Percentiles rank a stretch among this genome's conserved stretches.
Conservation (phyloP, 371 early-diverging fungal species). For the Mortierella polycephala region DNA sequence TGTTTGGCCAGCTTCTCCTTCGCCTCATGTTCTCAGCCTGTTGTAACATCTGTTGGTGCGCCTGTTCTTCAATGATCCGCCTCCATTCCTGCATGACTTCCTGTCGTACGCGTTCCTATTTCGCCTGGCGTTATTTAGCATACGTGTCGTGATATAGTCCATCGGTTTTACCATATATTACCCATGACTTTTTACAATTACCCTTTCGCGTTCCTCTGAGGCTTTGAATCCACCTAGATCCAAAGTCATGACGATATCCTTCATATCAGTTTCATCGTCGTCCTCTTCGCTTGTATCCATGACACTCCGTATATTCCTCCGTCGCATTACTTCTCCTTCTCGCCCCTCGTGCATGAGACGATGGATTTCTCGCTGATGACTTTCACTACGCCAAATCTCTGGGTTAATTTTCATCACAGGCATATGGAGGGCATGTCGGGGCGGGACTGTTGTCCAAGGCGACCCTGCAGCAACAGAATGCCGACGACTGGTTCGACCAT, state of each 20-base stretch:
- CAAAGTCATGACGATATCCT: slow-evolving; percentile 26
- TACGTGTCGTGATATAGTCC: not conserved
- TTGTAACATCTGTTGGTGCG: not conserved
- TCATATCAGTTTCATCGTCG: slow-evolving; percentile 16
- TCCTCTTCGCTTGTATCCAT: slow-evolving; percentile 48
- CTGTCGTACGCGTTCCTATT: slow-evolving; percentile 24
- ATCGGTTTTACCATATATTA: not conserved
- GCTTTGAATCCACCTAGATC: slow-evolving; percentile 31
- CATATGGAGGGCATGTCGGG: slow-evolving; percentile 49
- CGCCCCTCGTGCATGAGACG: slow-evolving; percentile 44
- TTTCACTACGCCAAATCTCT: slow-evolving; percentile 24
- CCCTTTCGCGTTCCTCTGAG: slow-evolving; percentile 32
- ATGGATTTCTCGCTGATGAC: slow-evolving; percentile 42
- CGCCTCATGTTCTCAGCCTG: too few species aligned
- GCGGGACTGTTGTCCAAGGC: slow-evolving; percentile 30
- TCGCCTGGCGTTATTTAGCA: not conserved
- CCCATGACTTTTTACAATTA: not conserved
- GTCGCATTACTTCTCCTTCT: slow-evolving; percentile 35
- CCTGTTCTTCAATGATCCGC: slow-evolving; percentile 34
- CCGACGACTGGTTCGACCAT: slow-evolving; percentile 24
- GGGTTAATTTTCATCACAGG: slow-evolving; percentile 51
- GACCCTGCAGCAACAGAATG: slow-evolving; percentile 34
- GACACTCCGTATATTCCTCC: slow-evolving; percentile 21
- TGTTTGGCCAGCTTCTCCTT: too few species aligned
- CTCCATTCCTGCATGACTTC: slow-evolving; percentile 34